Conservation (phyloP, 75 land plant genomes). For the Larix kaempferi region DNA sequence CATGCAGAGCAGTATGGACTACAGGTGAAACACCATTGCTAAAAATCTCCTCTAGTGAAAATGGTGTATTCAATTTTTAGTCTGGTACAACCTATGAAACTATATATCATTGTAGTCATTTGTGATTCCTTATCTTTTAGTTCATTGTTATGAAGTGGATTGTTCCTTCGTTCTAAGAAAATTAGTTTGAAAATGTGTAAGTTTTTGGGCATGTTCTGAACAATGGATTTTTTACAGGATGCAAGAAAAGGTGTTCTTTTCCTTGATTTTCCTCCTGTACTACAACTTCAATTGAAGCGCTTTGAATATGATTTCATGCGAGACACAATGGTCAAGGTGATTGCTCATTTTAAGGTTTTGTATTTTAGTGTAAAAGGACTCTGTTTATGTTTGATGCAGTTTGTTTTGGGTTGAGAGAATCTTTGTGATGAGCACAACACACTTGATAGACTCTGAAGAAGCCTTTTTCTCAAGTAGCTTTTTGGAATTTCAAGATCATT, state of each 20-base stretch:
- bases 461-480: neutral
- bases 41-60: too few species aligned
- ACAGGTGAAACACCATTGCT: conserved; percentile 29
- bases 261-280: conserved; percentile 88
- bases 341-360: neutral
- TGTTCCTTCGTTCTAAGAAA: too few species aligned
- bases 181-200: neutral
- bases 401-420: neutral
- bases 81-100: neutral
- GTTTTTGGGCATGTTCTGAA: too few species aligned
- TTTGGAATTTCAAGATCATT: neutral
- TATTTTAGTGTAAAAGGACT: neutral
- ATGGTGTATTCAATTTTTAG: too few species aligned
- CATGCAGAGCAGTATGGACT: conserved; percentile 72
- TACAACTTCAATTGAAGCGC: conserved; percentile 84
- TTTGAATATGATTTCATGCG: conserved; percentile 92
- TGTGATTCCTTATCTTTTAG: neutral
- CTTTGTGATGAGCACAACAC: too few species aligned
- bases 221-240: neutral
- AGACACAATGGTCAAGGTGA: conserved; percentile 90
- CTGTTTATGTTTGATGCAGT: neutral
- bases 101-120: neutral
- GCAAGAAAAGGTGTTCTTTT: conserved; percentile 92
- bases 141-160: neutral
- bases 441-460: neutral